Percentiles rank a stretch among this genome's conserved stretches.
Conservation (phyloP, 139 green algal genomes). For the Deuterostichococcus epilithicus region DNA sequence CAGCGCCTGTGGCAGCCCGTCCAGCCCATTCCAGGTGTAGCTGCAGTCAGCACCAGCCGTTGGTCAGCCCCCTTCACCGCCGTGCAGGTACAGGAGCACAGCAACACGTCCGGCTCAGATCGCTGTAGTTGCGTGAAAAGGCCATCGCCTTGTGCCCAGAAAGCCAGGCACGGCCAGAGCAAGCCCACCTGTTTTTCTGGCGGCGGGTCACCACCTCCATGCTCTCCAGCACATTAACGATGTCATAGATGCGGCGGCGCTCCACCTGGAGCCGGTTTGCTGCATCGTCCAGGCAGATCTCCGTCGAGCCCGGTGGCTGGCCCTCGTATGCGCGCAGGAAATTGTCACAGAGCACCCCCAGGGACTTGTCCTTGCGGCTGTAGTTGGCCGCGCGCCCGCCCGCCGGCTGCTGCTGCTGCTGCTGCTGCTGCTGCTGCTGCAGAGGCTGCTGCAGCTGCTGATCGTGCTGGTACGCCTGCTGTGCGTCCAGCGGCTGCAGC, state of each 20-base stretch:
- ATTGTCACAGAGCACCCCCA: conserved; percentile 41
- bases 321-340: conserved; percentile 23
- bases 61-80: no score
- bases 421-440: neutral
- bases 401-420: neutral
- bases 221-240: conserved; percentile 68
- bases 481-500: neutral
- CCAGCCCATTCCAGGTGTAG: conserved; percentile 46
- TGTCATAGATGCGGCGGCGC: conserved; percentile 66
- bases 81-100: no score
- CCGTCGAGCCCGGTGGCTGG: neutral
- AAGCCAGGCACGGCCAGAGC: neutral
- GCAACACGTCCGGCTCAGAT: no score
- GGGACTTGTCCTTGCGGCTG: conserved; percentile 45
- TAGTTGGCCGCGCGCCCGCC: conserved; percentile 8
- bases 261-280: conserved; percentile 41
- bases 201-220: conserved; percentile 49
- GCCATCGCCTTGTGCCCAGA: no score
- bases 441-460: conserved; percentile 1
- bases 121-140: no score
- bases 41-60: no score
- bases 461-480: neutral
- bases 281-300: conserved; percentile 38
- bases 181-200: conserved; percentile 47
- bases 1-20: conserved; percentile 13